Percentiles rank a stretch among this genome's conserved stretches.
These are phyloP conservation scores for Pseudofabraea citricarpa DNA, from an alignment of 2,329 filamentous ascomycete genomes.

Conservation along the genomic window DNA sequence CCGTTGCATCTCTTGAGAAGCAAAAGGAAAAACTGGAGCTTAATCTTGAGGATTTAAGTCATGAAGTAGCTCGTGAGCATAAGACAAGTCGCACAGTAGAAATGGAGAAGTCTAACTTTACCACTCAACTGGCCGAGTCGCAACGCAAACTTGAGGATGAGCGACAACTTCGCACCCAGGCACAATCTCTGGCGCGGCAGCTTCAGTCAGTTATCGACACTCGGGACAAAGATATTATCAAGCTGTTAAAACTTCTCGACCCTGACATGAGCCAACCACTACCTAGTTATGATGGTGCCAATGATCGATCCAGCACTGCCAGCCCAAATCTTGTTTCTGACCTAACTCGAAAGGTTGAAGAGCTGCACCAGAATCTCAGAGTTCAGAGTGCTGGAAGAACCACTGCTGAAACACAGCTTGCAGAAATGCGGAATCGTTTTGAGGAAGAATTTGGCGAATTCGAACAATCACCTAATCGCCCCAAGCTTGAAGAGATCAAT, in stretches of 20 bases:
- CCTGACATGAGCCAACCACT: constrained; percentile 47
- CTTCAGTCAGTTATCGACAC: constrained; percentile 75
- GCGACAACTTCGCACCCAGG: constrained; percentile 76
- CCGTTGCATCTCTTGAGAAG: constrained; percentile 82
- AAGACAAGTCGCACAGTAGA: constrained; percentile 88
- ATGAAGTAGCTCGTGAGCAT: constrained; percentile 85
- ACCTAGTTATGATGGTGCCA: constrained; percentile 51
- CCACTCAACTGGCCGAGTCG: constrained; percentile 79
- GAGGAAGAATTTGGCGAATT: constrained; percentile 66
- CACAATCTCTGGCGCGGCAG: constrained; percentile 78
- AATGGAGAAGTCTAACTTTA: constrained; percentile 75
- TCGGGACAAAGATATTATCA: constrained; percentile 74
- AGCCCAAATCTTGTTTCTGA: constrained; percentile 66
- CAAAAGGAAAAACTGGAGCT: constrained; percentile 89
- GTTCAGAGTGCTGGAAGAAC: constrained; percentile 76
- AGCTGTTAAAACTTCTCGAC: constrained; percentile 82
- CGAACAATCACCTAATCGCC: constrained; percentile 58
- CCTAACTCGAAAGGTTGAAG: constrained; percentile 79
- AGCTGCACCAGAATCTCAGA: constrained; percentile 81
- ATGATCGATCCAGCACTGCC: constrained; percentile 53
- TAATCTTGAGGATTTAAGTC: constrained; percentile 84
- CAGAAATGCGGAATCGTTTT: constrained; percentile 70
- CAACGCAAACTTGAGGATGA: constrained; percentile 90
- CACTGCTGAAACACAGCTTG: constrained; percentile 78
- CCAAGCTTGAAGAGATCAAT: constrained; percentile 82